Evolutionary conservation across 306 rosid genomes (phyloP).

Genomic region (Cajanus cajan): DNA sequence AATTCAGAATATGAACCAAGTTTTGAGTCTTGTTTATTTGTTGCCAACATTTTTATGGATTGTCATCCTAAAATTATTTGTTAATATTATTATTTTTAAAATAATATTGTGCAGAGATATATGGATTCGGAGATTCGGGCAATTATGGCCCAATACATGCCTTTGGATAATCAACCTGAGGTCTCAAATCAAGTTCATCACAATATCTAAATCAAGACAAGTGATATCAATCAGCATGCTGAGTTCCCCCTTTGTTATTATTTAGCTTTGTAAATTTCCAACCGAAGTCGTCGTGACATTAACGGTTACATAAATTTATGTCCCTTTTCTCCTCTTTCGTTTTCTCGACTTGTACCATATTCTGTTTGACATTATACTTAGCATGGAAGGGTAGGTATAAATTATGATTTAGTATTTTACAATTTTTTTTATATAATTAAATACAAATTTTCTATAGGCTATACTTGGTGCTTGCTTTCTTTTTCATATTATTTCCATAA

Average conservation of each 20-base stretch:
- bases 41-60: neutral
- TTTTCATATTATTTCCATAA: neutral
- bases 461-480: neutral
- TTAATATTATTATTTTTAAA: neutral
- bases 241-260: conserved; percentile 6
- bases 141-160: conserved; percentile 99
- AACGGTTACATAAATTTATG: neutral
- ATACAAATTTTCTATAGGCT: neutral
- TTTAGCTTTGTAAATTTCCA: conserved; percentile 29
- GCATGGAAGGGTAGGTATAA: neutral
- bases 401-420: neutral
- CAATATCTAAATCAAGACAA: conserved; percentile 36
- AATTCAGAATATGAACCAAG: neutral
- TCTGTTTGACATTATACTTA: neutral
- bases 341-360: neutral
- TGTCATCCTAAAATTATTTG: neutral
- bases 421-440: neutral
- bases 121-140: conserved; percentile 92
- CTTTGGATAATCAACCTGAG: conserved; percentile 81
- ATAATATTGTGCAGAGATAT: conserved; percentile 60
- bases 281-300: neutral
- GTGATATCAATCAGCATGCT: neutral
- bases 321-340: neutral
- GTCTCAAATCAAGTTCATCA: conserved; percentile 42
- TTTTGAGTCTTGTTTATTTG: neutral